Evolutionary conservation across 768 basidiomycete species (phyloP).

Genomic region (Panellus pusillus): DNA sequence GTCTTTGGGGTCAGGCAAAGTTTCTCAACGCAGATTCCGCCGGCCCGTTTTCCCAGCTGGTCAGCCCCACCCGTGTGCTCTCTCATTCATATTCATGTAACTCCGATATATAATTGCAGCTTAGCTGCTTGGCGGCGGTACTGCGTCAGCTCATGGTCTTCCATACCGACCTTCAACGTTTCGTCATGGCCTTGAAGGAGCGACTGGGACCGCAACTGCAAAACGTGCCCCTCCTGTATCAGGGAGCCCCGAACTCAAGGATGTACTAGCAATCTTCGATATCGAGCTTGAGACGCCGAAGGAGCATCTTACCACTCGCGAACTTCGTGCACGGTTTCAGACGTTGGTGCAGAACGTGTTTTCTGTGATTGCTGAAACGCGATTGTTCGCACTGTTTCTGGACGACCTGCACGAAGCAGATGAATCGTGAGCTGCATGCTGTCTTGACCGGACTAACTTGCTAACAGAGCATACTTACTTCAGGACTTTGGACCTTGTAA

Average conservation of each 20-base stretch:
- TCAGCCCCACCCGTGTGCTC: conserved; percentile 27
- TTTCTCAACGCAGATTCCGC: conserved; percentile 59
- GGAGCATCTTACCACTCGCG: conserved; percentile 55
- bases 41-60: conserved; percentile 68
- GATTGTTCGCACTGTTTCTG: conserved; percentile 68
- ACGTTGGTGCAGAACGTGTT: conserved; percentile 71
- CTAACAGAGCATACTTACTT: conserved; percentile 2
- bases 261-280: conserved; percentile 57
- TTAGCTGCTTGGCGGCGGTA: conserved; percentile 68
- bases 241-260: conserved; percentile 67
- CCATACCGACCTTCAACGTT: conserved; percentile 66
- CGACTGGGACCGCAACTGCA: conserved; percentile 69
- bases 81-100: background rate
- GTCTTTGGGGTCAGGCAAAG: conserved; percentile 77
- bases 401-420: conserved; percentile 78
- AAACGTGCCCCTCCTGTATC: conserved; percentile 68
- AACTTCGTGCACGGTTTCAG: conserved; percentile 70
- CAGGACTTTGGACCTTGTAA: conserved; percentile 67
- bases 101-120: conserved; percentile 33
- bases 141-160: conserved; percentile 75
- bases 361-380: conserved; percentile 64
- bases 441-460: background rate
- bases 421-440: conserved; percentile 46
- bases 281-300: conserved; percentile 50
- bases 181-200: conserved; percentile 57